Conservation (phyloP, 345 rosid genomes). For the Citrus mangshanensis region DNA sequence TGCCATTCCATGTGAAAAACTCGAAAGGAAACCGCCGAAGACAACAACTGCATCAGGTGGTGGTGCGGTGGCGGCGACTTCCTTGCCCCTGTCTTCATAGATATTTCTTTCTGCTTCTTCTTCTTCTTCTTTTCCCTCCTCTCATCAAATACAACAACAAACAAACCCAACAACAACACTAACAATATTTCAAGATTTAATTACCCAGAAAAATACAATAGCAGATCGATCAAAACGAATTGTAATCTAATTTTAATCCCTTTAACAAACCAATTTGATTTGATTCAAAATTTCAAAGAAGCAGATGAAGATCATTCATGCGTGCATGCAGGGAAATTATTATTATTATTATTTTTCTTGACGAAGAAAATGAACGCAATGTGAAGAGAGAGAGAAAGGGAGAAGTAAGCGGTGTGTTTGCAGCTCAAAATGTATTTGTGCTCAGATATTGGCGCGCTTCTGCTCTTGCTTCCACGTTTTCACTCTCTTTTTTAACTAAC, state of each 20-base stretch:
- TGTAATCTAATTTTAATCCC: neutral
- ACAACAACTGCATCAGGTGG: conserved; percentile 49
- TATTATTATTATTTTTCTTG: neutral
- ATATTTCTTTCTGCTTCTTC: conserved; percentile 40
- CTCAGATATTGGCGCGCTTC: conserved; percentile 65
- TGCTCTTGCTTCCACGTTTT: conserved; percentile 39
- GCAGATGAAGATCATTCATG: neutral
- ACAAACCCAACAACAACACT: neutral
- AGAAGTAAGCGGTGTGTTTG: conserved; percentile 39
- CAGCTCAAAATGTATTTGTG: conserved; percentile 36
- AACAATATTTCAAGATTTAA: conserved; percentile 6
- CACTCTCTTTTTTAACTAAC: neutral
- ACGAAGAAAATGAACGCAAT: neutral
- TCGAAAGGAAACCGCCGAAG: conserved; percentile 37
- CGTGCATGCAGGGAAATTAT: neutral
- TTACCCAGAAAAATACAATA: neutral
- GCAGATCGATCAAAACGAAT: neutral
- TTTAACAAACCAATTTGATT: neutral
- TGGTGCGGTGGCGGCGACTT: conserved; percentile 43
- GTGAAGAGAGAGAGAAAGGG: conserved; percentile 16
- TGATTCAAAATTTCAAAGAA: neutral
- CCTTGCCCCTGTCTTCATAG: conserved; percentile 82
- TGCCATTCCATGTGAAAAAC: conserved; percentile 99
- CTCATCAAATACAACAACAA: conserved; percentile 29
- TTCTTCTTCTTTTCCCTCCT: conserved; percentile 20